Evolutionary conservation across 768 basidiomycete species (phyloP).

Genomic region (Sarcomyxa edulis): DNA sequence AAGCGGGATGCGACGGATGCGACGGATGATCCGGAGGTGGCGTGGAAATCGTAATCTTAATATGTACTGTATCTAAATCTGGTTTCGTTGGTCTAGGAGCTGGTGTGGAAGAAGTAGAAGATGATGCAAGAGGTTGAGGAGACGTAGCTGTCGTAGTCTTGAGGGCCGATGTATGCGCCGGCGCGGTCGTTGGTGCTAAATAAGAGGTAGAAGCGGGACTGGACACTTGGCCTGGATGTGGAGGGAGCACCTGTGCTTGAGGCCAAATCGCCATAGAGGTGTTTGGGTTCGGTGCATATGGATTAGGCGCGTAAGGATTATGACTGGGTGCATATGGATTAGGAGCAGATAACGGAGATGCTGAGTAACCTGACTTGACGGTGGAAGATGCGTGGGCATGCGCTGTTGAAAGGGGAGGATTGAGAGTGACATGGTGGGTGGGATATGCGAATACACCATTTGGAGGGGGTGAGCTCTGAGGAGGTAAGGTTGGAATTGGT

Average conservation of each 20-base stretch:
- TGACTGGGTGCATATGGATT: conserved; percentile 11
- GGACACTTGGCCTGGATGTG: too few species aligned
- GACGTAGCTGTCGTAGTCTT: conserved; percentile 8
- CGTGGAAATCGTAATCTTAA: too few species aligned
- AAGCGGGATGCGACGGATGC: conserved; percentile 3
- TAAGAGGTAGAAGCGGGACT: too few species aligned
- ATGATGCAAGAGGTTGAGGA: conserved; percentile 50
- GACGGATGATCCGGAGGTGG: too few species aligned
- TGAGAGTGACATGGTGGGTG: too few species aligned
- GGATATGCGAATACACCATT: too few species aligned
- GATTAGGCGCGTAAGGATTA: conserved; percentile 5
- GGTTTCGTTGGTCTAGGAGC: conserved; percentile 46
- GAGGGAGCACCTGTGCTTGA: too few species aligned
- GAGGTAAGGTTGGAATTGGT: conserved; percentile 8
- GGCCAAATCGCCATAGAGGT: conserved; percentile 4
- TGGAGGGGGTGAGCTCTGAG: conserved; percentile 9
- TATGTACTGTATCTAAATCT: too few species aligned
- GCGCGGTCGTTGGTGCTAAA: too few species aligned
- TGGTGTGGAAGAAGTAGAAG: conserved; percentile 47
- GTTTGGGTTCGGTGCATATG: conserved; percentile 8
- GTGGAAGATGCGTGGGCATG: conserved; percentile 8
- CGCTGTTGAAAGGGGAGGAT: too few species aligned
- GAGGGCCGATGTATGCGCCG: background rate
- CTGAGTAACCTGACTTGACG: conserved; percentile 6
- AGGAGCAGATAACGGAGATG: conserved; percentile 6